Percentiles rank a stretch among this genome's conserved stretches.
These are phyloP conservation scores for Ustanciosporium gigantosporum DNA, from an alignment of 1,284 basidiomycete genomes.

Conservation along the genomic window DNA sequence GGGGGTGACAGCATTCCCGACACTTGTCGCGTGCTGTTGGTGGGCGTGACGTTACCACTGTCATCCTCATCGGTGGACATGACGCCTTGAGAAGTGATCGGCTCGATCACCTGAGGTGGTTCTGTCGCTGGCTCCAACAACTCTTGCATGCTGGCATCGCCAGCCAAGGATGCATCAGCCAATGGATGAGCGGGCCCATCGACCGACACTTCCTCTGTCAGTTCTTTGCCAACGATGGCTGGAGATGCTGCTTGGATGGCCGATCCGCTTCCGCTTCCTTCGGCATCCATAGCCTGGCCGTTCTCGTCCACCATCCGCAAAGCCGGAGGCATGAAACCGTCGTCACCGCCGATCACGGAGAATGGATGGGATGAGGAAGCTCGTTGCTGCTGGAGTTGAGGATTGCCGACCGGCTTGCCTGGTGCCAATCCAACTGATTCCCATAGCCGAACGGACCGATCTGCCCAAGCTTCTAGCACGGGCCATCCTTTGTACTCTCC, in stretches of 20 bases:
- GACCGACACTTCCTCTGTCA: slow-evolving; percentile 12
- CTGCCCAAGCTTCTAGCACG: slow-evolving; percentile 58
- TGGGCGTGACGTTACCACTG: slow-evolving; percentile 20
- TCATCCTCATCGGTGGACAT: neutral
- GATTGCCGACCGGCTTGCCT: slow-evolving; percentile 32
- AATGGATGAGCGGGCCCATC: slow-evolving; percentile 33
- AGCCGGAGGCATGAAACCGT: slow-evolving; percentile 11
- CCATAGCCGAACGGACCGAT: slow-evolving; percentile 53
- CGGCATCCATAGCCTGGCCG: slow-evolving; percentile 30
- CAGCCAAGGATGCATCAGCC: slow-evolving; percentile 14
- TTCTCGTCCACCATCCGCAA: slow-evolving; percentile 32
- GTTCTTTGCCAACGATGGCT: slow-evolving; percentile 11
- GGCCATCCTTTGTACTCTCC: slow-evolving; percentile 59
- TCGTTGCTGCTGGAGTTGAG: slow-evolving; percentile 11
- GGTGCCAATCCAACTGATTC: slow-evolving; percentile 45
- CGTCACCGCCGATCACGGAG: slow-evolving; percentile 14
- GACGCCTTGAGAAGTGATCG: neutral
- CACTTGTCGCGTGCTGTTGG: slow-evolving; percentile 21
- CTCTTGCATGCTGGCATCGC: slow-evolving; percentile 18
- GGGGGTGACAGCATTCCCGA: slow-evolving; percentile 27
- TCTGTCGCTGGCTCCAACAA: slow-evolving; percentile 9
- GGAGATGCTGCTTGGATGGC: neutral
- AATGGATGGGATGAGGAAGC: slow-evolving; percentile 22
- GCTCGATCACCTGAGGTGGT: neutral
- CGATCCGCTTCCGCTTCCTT: slow-evolving; percentile 13